Evolutionary conservation across 768 basidiomycete species (phyloP), one percentile per base, ranked within the genome.

Genomic region (Lyophyllum shimeji): DNA sequence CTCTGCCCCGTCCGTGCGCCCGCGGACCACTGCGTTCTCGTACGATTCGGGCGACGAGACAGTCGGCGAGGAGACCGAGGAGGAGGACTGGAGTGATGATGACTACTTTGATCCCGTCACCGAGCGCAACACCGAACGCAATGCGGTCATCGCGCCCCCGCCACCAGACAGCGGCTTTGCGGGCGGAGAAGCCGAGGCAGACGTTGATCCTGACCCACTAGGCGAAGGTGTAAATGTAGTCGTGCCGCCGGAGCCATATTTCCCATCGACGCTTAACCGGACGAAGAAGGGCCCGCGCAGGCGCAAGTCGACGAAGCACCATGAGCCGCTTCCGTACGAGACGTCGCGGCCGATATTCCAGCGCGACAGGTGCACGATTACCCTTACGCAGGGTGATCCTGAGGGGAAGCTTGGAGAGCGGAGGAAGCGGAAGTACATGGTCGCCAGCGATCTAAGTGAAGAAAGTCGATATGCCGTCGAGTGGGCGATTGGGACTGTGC

Each of bases 401-500:
- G 82, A 69, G 0, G 75, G 74, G 0, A 82, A 82, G 54, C 74
- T 81, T 43, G 76, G 76, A 43, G 76, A 70, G 18, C 77, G 84
- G 7, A 82, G 82, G 66, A 79, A 82, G 60, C 78, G 83, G 60
- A 80, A 82, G 57, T 99, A 98, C 70, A 78, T 97, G 11, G 88
- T 98, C 20, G 90, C 95, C 5, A 97, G 94, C 66, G 97, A 99
- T 80, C 69, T 98, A 63, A 93, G 90, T 57, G 93, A 97, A 61
- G 96, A 99, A 74, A 89, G 86, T 70, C 79, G 89, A 31, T 99
- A 95, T 70, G 97, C 97, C 0, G 84, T 98, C 6, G 95, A 98
- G 70, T 99, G 96, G 97, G 93, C 91, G 9, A 95, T 98, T 52
- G 96, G 95, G 2, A 98, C 96, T 0, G 96, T 98, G 2, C 74